Evolutionary conservation across 78 protist genomes (phyloP).

Genomic region (Chrysochromulina tobinii): DNA sequence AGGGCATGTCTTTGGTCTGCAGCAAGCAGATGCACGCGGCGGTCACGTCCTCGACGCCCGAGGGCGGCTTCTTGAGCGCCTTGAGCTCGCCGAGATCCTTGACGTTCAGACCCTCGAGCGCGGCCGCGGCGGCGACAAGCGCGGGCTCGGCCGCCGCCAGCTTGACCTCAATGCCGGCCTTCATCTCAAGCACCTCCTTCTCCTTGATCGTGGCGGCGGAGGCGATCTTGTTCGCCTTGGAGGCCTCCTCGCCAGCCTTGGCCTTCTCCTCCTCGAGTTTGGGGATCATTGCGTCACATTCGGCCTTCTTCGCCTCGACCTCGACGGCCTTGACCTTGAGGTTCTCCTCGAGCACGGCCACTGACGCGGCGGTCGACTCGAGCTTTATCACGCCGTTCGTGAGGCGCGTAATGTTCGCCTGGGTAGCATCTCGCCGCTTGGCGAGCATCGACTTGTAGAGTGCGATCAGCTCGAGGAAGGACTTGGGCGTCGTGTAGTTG

Average conservation of each 20-base stretch:
- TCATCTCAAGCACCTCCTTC: slow-evolving; percentile 3
- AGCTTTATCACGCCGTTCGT: slow-evolving; percentile 55
- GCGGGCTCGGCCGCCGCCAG: slow-evolving; percentile 76
- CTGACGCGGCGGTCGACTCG: slow-evolving; percentile 17
- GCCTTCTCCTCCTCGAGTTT: slow-evolving; percentile 64
- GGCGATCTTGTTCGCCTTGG: slow-evolving; percentile 58
- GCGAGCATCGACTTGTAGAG: slow-evolving; percentile 63
- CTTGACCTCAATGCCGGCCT: slow-evolving; percentile 58
- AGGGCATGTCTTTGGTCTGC: slow-evolving; percentile 20
- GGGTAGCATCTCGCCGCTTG: slow-evolving; percentile 22
- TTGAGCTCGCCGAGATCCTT: slow-evolving; percentile 70
- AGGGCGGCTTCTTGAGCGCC: slow-evolving; percentile 72
- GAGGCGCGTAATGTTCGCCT: slow-evolving; percentile 37
- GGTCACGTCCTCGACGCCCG: slow-evolving; percentile 58
- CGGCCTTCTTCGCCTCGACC: slow-evolving; percentile 47
- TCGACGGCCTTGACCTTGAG: background rate
- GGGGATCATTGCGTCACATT: slow-evolving; percentile 45
- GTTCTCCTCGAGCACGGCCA: slow-evolving; percentile 33
- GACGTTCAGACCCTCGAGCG: slow-evolving; percentile 76
- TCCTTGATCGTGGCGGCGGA: slow-evolving; percentile 45
- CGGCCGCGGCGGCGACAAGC: slow-evolving; percentile 72
- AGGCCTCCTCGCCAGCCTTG: slow-evolving; percentile 56
- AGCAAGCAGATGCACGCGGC: slow-evolving; percentile 52
- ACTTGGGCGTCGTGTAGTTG: slow-evolving; percentile 75
- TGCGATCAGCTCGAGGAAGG: slow-evolving; percentile 72